Percentiles rank a stretch among this genome's conserved stretches.
phyloP scores from a whole-genome alignment of 192 early-diverging fungal genomes.

The Backusella australiensis region DNA sequence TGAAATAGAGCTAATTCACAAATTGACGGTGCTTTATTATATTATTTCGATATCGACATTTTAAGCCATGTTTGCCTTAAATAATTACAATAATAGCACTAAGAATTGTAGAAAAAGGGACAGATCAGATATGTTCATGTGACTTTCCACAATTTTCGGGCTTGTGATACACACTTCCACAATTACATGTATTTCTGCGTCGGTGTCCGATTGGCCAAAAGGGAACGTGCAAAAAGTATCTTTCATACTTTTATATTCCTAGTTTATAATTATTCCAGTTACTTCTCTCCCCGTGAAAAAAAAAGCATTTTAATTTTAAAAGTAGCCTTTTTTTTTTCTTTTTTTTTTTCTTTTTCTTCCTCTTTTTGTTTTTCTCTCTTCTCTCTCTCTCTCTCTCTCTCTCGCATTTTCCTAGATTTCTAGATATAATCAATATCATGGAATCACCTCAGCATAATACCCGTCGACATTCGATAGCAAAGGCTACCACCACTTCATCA shows the following conservation, averaged over 20 bases:
- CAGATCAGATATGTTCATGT: neutral
- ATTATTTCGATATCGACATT: neutral
- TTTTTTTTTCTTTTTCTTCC: neutral
- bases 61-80: neutral
- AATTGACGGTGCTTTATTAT: neutral
- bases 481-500: neutral
- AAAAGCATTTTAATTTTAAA: neutral
- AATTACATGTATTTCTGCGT: slow-evolving; percentile 2
- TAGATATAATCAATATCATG: neutral
- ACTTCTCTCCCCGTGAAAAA: neutral
- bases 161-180: neutral
- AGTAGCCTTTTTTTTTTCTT: neutral
- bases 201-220: slow-evolving; percentile 21
- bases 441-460: neutral
- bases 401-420: neutral
- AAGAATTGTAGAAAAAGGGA: neutral
- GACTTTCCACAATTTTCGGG: slow-evolving; percentile 1
- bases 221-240: slow-evolving; percentile 3
- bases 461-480: slow-evolving; percentile 10
- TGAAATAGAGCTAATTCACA: neutral
- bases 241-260: neutral
- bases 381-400: neutral
- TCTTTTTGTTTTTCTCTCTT: neutral
- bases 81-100: neutral
- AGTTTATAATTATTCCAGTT: slow-evolving; percentile 2